phyloP scores from a whole-genome alignment of 2,329 filamentous ascomycete genomes.

The Claviceps sp. region DNA sequence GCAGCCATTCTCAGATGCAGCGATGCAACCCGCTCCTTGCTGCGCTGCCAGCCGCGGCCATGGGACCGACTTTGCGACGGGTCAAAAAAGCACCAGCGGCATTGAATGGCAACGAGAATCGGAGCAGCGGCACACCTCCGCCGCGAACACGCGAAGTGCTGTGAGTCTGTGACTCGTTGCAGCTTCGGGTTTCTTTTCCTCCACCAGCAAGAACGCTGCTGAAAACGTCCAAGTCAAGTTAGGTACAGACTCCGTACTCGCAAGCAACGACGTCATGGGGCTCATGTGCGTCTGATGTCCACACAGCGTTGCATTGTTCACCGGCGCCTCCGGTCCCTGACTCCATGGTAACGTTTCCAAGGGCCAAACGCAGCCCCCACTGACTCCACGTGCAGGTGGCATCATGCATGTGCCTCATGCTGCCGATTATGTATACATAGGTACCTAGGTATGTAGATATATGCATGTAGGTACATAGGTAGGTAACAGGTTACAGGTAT shows the following conservation, averaged over 20 bases:
- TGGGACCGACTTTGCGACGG: neutral
- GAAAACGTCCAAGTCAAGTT: neutral
- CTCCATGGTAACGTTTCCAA: neutral
- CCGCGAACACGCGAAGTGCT: neutral
- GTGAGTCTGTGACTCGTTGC: too few relatives aligned
- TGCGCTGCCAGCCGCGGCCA: too few relatives aligned
- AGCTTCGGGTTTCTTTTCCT: neutral
- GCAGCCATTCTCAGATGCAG: neutral
- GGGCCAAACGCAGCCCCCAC: neutral
- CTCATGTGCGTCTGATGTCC: too few relatives aligned
- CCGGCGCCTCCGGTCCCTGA: slow-evolving; percentile 1
- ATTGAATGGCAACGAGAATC: neutral
- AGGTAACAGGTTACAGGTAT: too few relatives aligned
- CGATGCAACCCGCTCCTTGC: neutral
- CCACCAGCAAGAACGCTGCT: too few relatives aligned
- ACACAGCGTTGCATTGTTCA: neutral
- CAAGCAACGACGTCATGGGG: neutral
- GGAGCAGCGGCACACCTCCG: neutral
- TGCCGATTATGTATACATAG: neutral
- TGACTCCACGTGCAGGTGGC: slow-evolving; percentile 2
- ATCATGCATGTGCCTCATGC: neutral
- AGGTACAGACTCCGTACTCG: too few relatives aligned
- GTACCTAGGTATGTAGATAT: too few relatives aligned
- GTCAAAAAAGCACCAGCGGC: neutral
- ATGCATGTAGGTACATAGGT: too few relatives aligned